Conservation (phyloP, 1,284 basidiomycete genomes). For the Cryptococcus neoformans region DNA sequence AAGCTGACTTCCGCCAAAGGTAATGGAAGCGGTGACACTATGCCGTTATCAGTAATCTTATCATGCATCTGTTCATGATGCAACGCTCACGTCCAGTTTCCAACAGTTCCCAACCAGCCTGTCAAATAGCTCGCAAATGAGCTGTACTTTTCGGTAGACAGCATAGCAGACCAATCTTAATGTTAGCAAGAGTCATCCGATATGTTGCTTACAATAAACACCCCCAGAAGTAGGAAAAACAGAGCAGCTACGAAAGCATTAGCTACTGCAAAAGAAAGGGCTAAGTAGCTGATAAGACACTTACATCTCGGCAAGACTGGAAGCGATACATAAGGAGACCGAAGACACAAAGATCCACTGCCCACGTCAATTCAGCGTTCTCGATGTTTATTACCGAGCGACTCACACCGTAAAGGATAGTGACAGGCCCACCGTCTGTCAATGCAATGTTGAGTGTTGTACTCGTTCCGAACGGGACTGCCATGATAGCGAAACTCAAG, state of each 20-base stretch:
- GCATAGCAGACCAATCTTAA: slow-evolving; percentile 51
- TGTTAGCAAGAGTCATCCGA: background rate
- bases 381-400: background rate
- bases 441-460: slow-evolving; percentile 51
- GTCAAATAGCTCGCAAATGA: slow-evolving; percentile 51
- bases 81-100: slow-evolving; percentile 50
- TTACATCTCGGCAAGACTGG: slow-evolving; percentile 51
- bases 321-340: slow-evolving; percentile 51
- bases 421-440: slow-evolving; percentile 50
- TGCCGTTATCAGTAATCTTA: background rate
- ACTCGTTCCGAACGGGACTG: slow-evolving; percentile 50
- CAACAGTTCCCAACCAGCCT: slow-evolving; percentile 53
- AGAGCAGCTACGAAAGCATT: slow-evolving; percentile 35
- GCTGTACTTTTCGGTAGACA: slow-evolving; percentile 50
- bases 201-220: slow-evolving; percentile 46
- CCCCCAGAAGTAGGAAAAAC: slow-evolving; percentile 53
- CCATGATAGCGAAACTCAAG: slow-evolving; percentile 50
- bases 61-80: background rate
- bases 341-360: slow-evolving; percentile 52
- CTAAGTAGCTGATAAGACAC: background rate
- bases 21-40: slow-evolving; percentile 52
- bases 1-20: slow-evolving; percentile 53
- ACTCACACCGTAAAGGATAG: slow-evolving; percentile 49
- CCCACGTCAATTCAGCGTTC: background rate
- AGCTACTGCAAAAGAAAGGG: background rate